A percentile compares a stretch with the other conserved stretches of the same genome.
Evolutionary conservation across 169 alveolate genomes (phyloP).

Genomic region (Sarcocystis neurona): DNA sequence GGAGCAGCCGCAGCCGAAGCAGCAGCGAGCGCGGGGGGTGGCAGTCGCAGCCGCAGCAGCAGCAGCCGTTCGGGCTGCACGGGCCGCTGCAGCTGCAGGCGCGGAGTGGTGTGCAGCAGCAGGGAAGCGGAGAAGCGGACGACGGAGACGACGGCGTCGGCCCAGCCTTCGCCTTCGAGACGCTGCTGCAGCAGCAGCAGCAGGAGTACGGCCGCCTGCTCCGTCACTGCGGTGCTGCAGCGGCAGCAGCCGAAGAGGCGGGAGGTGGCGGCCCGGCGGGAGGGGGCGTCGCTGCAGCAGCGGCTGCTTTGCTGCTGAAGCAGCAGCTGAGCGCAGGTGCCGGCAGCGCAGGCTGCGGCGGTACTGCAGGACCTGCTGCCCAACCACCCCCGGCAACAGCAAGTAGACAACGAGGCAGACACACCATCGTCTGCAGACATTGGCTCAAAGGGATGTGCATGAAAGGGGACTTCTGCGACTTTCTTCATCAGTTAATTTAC

Average conservation of each 20-base stretch:
- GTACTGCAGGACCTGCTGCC: no score
- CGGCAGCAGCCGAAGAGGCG: slow-evolving; percentile 35
- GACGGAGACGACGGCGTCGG: not conserved
- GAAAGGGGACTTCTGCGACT: slow-evolving; percentile 92
- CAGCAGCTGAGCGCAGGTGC: slow-evolving; percentile 18
- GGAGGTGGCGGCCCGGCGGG: no score
- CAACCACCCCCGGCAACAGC: not conserved
- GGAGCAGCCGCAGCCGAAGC: not conserved
- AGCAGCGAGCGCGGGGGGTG: not conserved
- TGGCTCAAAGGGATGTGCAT: slow-evolving; percentile 92
- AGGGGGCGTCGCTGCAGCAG: no score
- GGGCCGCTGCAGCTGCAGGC: not conserved
- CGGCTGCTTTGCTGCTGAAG: no score
- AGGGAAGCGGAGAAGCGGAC: not conserved
- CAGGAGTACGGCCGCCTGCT: slow-evolving; percentile 37
- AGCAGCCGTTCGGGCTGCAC: not conserved
- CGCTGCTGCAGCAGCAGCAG: slow-evolving; percentile 27
- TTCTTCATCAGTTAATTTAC: slow-evolving; percentile 81
- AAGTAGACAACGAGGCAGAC: slow-evolving; percentile 70
- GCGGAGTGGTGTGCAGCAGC: not conserved
- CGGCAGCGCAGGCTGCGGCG: slow-evolving; percentile 21
- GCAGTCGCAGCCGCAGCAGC: not conserved
- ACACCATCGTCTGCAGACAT: slow-evolving; percentile 91
- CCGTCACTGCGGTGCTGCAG: not conserved
- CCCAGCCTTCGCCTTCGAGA: not conserved